These are phyloP conservation scores for Lentinus brumalis DNA, from an alignment of 768 basidiomycete species.

Conservation along the genomic window DNA sequence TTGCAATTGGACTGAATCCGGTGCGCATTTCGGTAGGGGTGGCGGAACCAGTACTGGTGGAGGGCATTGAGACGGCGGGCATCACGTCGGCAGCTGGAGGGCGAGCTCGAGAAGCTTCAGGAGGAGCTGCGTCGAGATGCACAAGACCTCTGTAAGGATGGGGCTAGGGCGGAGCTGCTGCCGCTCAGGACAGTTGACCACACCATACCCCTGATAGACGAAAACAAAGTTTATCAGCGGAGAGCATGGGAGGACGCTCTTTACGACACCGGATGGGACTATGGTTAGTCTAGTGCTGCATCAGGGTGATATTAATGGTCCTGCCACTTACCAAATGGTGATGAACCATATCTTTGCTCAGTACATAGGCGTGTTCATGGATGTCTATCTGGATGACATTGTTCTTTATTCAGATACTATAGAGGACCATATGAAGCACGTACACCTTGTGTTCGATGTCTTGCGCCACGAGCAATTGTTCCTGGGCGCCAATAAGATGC, in stretches of 20 bases:
- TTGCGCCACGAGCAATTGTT: constrained; percentile 21
- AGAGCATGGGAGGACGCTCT: constrained; percentile 23
- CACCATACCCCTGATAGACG: constrained; percentile 23
- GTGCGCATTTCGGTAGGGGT: constrained; percentile 2
- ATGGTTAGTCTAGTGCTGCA: constrained; percentile 34
- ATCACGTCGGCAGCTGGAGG: constrained; percentile 11
- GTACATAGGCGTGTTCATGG: constrained; percentile 32
- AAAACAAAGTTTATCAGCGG: constrained; percentile 30
- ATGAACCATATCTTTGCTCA: constrained; percentile 32
- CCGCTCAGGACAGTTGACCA: constrained; percentile 26
- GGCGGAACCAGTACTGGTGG: background rate
- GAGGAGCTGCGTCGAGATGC: constrained; percentile 16
- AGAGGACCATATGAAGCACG: constrained; percentile 29
- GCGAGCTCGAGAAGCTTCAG: constrained; percentile 14
- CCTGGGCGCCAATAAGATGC: constrained; percentile 24
- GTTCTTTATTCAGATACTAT: constrained; percentile 33
- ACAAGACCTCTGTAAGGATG: constrained; percentile 14
- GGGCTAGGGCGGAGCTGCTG: constrained; percentile 11
- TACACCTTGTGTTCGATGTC: constrained; percentile 17
- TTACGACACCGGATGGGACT: constrained; percentile 33
- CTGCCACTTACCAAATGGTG: constrained; percentile 31
- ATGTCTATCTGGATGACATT: constrained; percentile 36
- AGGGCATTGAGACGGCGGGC: constrained; percentile 4
- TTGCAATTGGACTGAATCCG: constrained; percentile 18
- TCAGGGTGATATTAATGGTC: constrained; percentile 35